Percentiles rank a stretch among this genome's conserved stretches.
phyloP scores from a whole-genome alignment of 805 yeast species.

The Zygotorulaspora chibaensis region DNA sequence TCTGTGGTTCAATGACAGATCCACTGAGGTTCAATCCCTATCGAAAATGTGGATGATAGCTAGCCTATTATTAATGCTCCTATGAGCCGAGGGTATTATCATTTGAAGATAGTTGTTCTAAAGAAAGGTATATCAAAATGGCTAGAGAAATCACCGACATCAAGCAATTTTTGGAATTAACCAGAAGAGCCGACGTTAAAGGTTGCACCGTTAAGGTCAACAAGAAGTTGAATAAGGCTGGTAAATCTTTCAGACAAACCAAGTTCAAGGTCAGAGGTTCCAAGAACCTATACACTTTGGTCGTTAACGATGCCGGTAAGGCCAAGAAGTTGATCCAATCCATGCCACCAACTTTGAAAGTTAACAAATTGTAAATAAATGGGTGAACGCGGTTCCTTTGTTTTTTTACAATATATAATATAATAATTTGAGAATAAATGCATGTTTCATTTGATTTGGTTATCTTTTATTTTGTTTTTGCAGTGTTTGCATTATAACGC shows the following conservation, averaged over 20 bases:
- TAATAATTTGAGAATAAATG: slow-evolving; percentile 19
- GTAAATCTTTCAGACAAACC: slow-evolving; percentile 86
- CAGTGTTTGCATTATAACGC: neutral
- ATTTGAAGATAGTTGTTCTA: neutral
- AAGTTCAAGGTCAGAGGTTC: slow-evolving; percentile 99
- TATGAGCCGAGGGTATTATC: no score
- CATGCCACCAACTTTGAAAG: slow-evolving; percentile 88
- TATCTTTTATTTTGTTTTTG: neutral
- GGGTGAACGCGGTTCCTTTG: slow-evolving; percentile 8
- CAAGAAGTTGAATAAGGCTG: slow-evolving; percentile 73
- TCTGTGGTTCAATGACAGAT: neutral
- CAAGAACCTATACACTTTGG: slow-evolving; percentile 89
- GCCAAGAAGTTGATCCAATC: slow-evolving; percentile 97
- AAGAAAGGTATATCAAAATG: slow-evolving; percentile 23
- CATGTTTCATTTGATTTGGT: slow-evolving; percentile 15
- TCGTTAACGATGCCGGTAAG: slow-evolving; percentile 91
- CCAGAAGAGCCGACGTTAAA: slow-evolving; percentile 93
- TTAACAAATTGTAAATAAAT: slow-evolving; percentile 44
- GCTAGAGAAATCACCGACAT: slow-evolving; percentile 84
- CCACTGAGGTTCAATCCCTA: neutral
- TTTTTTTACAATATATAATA: slow-evolving; percentile 14
- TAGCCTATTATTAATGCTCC: neutral
- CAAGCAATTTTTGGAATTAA: slow-evolving; percentile 94
- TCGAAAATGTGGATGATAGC: neutral
- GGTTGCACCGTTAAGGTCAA: slow-evolving; percentile 92